phyloP scores from a whole-genome alignment of 352 stramenopile genomes.

The Heterotrichella gracilis region DNA sequence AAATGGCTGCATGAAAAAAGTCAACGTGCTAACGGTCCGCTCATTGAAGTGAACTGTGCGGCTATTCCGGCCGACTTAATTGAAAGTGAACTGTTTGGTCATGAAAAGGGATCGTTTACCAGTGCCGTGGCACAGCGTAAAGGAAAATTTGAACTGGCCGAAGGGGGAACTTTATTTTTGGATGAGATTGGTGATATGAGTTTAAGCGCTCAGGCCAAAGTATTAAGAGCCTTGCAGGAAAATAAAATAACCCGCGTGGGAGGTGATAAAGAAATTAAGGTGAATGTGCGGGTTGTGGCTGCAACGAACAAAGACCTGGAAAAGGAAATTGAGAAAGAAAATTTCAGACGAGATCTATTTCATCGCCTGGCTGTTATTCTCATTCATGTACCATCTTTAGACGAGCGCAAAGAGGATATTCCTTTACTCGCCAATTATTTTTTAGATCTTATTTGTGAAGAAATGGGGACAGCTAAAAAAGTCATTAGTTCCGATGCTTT shows the following conservation, averaged over 20 bases:
- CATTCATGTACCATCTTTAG: neutral
- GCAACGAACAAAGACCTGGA: neutral
- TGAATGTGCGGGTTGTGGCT: neutral
- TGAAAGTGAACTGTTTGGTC: neutral
- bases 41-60: neutral
- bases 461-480: neutral
- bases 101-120: neutral
- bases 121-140: neutral
- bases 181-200: neutral
- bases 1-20: neutral
- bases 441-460: neutral
- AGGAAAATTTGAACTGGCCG: neutral
- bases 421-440: neutral
- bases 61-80: neutral
- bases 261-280: neutral
- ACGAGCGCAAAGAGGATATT: neutral
- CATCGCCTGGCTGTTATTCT: neutral
- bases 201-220: neutral
- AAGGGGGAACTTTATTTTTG: neutral
- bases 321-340: neutral
- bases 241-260: neutral
- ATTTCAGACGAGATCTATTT: neutral
- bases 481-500: neutral
- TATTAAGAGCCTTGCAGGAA: neutral
- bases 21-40: neutral